phyloP scores from a whole-genome alignment of 2,329 filamentous ascomycete species.

The Trichoderma hamatum region DNA sequence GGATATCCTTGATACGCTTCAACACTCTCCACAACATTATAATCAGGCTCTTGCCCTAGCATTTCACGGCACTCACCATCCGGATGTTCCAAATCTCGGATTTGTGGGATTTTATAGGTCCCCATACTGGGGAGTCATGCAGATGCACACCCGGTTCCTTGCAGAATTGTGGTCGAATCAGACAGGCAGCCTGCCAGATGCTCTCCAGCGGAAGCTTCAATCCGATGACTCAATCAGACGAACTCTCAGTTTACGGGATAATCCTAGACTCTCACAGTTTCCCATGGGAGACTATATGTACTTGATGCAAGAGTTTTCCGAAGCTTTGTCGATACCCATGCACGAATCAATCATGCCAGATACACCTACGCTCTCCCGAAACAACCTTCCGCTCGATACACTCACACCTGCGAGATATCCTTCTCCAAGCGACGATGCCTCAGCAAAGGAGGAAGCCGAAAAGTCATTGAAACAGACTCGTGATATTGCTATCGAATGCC shows the following conservation, averaged over 20 bases:
- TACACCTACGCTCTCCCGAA: constrained; percentile 43
- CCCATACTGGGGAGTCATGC: constrained; percentile 85
- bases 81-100: constrained; percentile 64
- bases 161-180: constrained; percentile 58
- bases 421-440: constrained; percentile 41
- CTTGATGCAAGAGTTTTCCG: constrained; percentile 71
- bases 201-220: constrained; percentile 46
- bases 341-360: constrained; percentile 36
- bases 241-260: constrained; percentile 55
- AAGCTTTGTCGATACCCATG: constrained; percentile 57
- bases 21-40: constrained; percentile 57
- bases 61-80: constrained; percentile 66
- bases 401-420: constrained; percentile 61
- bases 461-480: constrained; percentile 52
- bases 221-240: constrained; percentile 50
- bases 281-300: constrained; percentile 83
- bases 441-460: constrained; percentile 45
- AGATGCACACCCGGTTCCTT: constrained; percentile 78
- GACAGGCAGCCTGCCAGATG: constrained; percentile 31
- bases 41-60: constrained; percentile 68
- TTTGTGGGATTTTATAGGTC: constrained; percentile 85
- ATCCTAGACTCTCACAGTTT: constrained; percentile 66
- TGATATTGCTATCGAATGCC: constrained; percentile 45
- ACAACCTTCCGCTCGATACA: constrained; percentile 53
- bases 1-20: constrained; percentile 58